A percentile compares a stretch with the other conserved stretches of the same genome.
Evolutionary conservation across 176 grass and related monocot species (phyloP).

Genomic region (Paspalum notatum): DNA sequence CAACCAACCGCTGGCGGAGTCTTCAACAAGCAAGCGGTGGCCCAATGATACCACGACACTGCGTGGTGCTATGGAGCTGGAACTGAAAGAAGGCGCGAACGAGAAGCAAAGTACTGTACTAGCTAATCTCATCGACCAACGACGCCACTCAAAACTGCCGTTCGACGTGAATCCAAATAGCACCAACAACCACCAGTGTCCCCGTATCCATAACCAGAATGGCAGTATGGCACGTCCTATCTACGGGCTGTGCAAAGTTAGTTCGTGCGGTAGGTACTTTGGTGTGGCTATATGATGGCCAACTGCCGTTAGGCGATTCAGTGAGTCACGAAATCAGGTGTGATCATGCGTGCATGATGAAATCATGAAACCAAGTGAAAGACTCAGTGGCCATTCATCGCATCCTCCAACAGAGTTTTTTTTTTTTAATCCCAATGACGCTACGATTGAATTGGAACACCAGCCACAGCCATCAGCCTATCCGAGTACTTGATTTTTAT

Average conservation of each 20-base stretch:
- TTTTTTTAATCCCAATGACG: background rate
- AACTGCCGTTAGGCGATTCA: background rate
- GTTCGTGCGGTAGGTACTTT: background rate
- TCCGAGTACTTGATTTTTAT: background rate
- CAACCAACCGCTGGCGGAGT: background rate
- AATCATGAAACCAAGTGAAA: conserved; percentile 9
- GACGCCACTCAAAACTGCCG: background rate
- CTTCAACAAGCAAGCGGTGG: conserved; percentile 36
- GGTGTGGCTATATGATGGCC: background rate
- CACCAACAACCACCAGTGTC: background rate
- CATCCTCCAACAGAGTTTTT: conserved; percentile 12
- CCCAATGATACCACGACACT: conserved; percentile 3
- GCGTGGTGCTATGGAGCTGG: background rate
- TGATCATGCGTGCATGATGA: conserved; percentile 16
- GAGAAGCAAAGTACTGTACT: conserved; percentile 43
- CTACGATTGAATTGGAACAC: background rate
- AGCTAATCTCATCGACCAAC: too few species aligned
- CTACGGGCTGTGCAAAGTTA: background rate
- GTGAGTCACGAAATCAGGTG: background rate
- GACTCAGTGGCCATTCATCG: background rate
- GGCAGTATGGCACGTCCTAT: background rate
- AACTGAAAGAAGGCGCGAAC: background rate
- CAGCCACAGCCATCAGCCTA: conserved; percentile 25
- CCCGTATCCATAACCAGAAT: background rate
- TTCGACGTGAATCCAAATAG: background rate